Conservation (phyloP, 1,139 yeast genomes). For the Wickerhamiella pararugosa region DNA sequence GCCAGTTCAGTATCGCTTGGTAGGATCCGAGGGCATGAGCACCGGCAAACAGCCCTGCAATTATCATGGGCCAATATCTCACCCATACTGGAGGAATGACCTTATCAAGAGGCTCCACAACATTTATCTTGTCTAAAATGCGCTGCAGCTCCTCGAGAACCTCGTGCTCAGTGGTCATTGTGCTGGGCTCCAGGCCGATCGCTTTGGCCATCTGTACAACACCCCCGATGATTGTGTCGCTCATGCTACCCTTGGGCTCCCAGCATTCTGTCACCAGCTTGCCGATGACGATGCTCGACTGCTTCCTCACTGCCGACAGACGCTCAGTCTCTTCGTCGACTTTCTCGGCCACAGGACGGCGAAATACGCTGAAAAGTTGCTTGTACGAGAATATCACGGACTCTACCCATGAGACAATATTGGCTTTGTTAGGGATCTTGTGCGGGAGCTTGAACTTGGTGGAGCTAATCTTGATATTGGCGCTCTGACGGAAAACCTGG, state of each 20-base stretch:
- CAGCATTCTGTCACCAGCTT: conserved; percentile 6
- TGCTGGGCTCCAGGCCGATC: not conserved
- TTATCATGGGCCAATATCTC: conserved; percentile 55
- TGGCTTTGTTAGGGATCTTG: not conserved
- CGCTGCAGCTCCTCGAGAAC: conserved; percentile 11
- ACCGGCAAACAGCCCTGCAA: conserved; percentile 17
- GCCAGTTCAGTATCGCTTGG: conserved; percentile 39
- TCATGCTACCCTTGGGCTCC: conserved; percentile 1
- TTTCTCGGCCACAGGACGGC: not conserved
- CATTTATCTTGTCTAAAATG: conserved; percentile 8
- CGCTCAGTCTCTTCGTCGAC: not conserved
- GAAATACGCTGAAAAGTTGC: conserved; percentile 1
- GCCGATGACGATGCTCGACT: conserved; percentile 4
- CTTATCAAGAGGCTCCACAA: conserved; percentile 15
- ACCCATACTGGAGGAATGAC: conserved; percentile 34
- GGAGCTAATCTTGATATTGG: not conserved
- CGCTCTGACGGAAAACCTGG: not conserved
- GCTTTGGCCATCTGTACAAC: conserved; percentile 1
- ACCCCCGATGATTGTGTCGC: not conserved
- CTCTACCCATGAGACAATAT: not conserved
- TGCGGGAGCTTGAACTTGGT: conserved; percentile 2
- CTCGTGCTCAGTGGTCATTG: conserved; percentile 8
- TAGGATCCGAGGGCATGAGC: conserved; percentile 33
- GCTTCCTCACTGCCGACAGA: not conserved
- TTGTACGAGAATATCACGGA: conserved; percentile 1